phyloP scores from a whole-genome alignment of 2,329 filamentous ascomycete genomes.

The Phialophora tarda region DNA sequence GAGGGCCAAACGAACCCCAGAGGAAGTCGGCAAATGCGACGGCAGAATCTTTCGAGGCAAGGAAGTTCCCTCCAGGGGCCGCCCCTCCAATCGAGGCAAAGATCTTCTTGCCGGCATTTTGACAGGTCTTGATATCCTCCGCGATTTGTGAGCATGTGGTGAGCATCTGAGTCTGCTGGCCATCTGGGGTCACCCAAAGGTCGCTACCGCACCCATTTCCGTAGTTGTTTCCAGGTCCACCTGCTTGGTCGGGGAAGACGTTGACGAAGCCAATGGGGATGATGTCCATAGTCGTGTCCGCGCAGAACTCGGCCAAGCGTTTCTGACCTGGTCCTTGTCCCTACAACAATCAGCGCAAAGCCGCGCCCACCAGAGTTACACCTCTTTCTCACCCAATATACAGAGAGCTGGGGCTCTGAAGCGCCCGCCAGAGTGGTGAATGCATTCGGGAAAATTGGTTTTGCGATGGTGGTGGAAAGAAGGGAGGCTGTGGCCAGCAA shows the following conservation, averaged over 20 bases:
- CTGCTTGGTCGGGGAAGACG: slow-evolving; percentile 56
- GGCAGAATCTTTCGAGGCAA: slow-evolving; percentile 60
- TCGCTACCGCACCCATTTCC: slow-evolving; percentile 58
- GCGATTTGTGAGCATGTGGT: slow-evolving; percentile 52
- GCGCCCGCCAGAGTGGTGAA: slow-evolving; percentile 8
- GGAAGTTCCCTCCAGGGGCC: slow-evolving; percentile 72
- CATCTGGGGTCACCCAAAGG: slow-evolving; percentile 45
- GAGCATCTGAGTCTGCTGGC: slow-evolving; percentile 49
- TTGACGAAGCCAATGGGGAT: slow-evolving; percentile 64
- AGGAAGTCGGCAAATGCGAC: slow-evolving; percentile 64
- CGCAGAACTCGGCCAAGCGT: slow-evolving; percentile 58
- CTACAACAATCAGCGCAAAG: slow-evolving; percentile 40
- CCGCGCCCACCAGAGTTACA: slow-evolving; percentile 25
- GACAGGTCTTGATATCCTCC: slow-evolving; percentile 62
- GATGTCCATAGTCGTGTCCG: slow-evolving; percentile 59
- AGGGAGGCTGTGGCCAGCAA: slow-evolving; percentile 35
- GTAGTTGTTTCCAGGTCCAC: slow-evolving; percentile 61
- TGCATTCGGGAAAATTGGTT: slow-evolving; percentile 44
- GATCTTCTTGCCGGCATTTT: slow-evolving; percentile 71
- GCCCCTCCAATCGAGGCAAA: slow-evolving; percentile 74
- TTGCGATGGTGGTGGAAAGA: slow-evolving; percentile 42
- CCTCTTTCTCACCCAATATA: slow-evolving; percentile 56
- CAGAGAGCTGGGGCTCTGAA: slow-evolving; percentile 52
- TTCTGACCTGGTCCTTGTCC: slow-evolving; percentile 60
- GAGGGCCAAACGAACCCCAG: slow-evolving; percentile 74